Conservation (phyloP, 192 early-diverging fungal genomes). For the Endogone sp. region DNA sequence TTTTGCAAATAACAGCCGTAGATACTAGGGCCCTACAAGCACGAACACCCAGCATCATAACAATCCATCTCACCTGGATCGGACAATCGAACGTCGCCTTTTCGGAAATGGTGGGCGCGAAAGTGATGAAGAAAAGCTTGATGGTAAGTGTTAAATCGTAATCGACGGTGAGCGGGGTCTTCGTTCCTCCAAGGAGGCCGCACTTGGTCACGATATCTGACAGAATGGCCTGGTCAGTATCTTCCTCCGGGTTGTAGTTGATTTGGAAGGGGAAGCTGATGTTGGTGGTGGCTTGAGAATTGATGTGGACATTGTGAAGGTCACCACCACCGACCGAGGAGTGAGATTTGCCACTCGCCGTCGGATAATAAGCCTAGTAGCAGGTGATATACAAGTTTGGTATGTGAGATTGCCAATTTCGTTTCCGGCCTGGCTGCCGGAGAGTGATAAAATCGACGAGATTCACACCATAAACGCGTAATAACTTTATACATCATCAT, state of each 20-base stretch:
- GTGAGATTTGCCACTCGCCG: slow-evolving; percentile 2
- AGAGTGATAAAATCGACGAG: no score
- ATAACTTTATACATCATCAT: no score
- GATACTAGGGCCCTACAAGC: no score
- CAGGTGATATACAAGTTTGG: no score
- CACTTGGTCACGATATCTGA: slow-evolving; percentile 35
- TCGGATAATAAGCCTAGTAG: slow-evolving; percentile 50
- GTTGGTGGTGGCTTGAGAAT: slow-evolving; percentile 21
- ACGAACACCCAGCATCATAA: not conserved
- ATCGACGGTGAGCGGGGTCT: slow-evolving; percentile 30
- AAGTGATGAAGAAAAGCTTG: slow-evolving; percentile 37
- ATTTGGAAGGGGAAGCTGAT: slow-evolving; percentile 42
- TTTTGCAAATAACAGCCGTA: no score
- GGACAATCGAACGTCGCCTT: slow-evolving; percentile 35
- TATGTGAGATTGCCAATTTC: no score
- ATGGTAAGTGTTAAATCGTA: slow-evolving; percentile 43
- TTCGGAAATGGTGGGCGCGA: slow-evolving; percentile 37
- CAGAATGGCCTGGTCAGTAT: slow-evolving; percentile 28
- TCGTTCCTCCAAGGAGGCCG: slow-evolving; percentile 22
- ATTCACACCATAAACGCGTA: no score
- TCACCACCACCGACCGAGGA: slow-evolving; percentile 42
- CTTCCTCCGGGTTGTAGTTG: slow-evolving; percentile 22
- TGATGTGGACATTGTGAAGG: slow-evolving; percentile 33
- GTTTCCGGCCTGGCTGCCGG: no score
- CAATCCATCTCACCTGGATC: slow-evolving; percentile 15